phyloP scores from a whole-genome alignment of 768 basidiomycete genomes.

The Boletus rufocinnamomeus region DNA sequence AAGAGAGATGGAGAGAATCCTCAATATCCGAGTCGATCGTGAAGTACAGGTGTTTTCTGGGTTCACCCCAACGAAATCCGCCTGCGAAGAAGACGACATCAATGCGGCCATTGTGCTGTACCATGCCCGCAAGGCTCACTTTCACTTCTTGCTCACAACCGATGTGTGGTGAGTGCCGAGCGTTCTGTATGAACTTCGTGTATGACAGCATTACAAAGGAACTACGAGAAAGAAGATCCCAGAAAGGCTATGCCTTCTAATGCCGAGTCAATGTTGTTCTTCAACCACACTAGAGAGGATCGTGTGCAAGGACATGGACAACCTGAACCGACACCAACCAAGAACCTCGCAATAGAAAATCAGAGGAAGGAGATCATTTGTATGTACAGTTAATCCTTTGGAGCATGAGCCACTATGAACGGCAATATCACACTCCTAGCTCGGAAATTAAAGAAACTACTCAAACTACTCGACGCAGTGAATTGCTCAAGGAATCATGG shows the following conservation, averaged over 20 bases:
- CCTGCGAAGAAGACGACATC: too few species aligned
- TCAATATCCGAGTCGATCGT: too few species aligned
- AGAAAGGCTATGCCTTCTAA: not conserved
- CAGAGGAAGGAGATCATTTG: not conserved
- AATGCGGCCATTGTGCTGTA: too few species aligned
- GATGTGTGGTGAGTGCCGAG: not conserved
- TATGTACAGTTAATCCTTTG: not conserved
- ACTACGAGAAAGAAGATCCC: not conserved
- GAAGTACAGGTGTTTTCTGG: too few species aligned
- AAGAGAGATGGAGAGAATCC: too few species aligned
- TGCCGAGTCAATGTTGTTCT: not conserved
- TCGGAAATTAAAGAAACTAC: not conserved
- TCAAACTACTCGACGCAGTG: not conserved
- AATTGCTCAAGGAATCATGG: not conserved
- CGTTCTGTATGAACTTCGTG: not conserved
- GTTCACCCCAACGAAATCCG: too few species aligned
- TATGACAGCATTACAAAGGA: not conserved
- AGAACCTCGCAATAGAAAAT: not conserved
- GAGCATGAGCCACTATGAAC: not conserved
- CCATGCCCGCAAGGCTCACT: not conserved
- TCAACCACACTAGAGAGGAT: not conserved
- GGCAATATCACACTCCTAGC: not conserved
- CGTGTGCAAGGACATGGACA: not conserved
- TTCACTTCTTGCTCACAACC: constrained; percentile 5
- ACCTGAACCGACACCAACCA: too few species aligned